phyloP scores from a whole-genome alignment of 2,329 filamentous ascomycete species.

The Aspergillus vadensis region DNA sequence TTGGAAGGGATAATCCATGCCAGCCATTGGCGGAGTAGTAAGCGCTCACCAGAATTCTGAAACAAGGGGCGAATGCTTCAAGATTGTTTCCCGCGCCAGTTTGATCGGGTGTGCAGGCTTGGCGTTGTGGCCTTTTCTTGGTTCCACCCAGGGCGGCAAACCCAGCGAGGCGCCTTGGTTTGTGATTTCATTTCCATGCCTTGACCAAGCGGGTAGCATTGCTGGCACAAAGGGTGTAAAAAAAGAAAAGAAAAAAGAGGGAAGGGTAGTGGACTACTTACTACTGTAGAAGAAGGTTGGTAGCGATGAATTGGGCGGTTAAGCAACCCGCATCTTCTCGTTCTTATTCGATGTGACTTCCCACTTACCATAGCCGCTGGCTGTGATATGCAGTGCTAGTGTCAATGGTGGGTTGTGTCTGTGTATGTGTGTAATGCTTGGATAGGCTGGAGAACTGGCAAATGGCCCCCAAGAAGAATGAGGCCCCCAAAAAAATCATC shows the following conservation, averaged over 20 bases:
- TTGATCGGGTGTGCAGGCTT: constrained; percentile 34
- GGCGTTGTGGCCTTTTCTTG: constrained; percentile 18
- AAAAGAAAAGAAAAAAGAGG: neutral
- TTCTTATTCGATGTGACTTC: neutral
- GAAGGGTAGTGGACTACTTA: neutral
- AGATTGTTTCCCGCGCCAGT: constrained; percentile 36
- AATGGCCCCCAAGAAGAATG: constrained; percentile 6
- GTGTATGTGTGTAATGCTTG: neutral
- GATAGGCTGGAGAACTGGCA: constrained; percentile 2
- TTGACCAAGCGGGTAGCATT: neutral
- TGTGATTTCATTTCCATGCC: neutral
- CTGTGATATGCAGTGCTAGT: neutral
- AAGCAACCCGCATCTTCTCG: neutral
- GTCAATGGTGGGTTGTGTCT: neutral
- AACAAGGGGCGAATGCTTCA: constrained; percentile 41
- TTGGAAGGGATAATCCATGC: neutral
- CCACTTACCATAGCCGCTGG: constrained; percentile 7
- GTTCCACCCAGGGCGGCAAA: constrained; percentile 10
- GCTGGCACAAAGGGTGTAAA: neutral
- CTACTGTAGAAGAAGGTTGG: too few species aligned
- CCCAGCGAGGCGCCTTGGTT: neutral
- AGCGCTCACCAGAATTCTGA: constrained; percentile 36
- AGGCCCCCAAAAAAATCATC: neutral
- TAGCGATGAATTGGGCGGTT: neutral
- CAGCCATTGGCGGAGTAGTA: constrained; percentile 30